phyloP scores from a whole-genome alignment of 208 protist species.

The Crithidia bombi region DNA sequence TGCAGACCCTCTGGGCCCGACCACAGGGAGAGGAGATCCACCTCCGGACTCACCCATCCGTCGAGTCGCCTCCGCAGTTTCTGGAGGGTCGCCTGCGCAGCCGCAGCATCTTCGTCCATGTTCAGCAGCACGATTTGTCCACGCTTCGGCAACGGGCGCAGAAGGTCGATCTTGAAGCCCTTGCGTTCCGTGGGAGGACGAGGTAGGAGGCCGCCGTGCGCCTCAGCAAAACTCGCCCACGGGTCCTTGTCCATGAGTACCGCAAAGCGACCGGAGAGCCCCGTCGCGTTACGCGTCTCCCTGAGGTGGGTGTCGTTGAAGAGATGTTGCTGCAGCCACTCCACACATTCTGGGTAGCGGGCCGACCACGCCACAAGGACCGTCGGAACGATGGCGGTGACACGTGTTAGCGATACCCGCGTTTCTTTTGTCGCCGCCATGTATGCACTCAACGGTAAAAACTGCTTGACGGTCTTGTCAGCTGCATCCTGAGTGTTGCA shows the following conservation, averaged over 20 bases:
- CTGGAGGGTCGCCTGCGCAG: slow-evolving; percentile 40
- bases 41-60: slow-evolving; percentile 71
- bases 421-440: slow-evolving; percentile 54
- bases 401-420: slow-evolving; percentile 57
- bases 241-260: slow-evolving; percentile 56
- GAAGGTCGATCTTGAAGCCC: slow-evolving; percentile 30
- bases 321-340: slow-evolving; percentile 64
- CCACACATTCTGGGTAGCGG: slow-evolving; percentile 55
- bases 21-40: slow-evolving; percentile 80
- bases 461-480: neutral
- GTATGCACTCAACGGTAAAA: slow-evolving; percentile 42
- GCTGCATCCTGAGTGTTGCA: neutral
- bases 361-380: slow-evolving; percentile 83
- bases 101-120: slow-evolving; percentile 61
- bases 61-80: slow-evolving; percentile 33
- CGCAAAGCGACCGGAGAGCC: slow-evolving; percentile 33
- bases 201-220: slow-evolving; percentile 48
- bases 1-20: slow-evolving; percentile 69
- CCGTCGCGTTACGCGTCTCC: slow-evolving; percentile 30
- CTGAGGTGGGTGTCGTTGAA: slow-evolving; percentile 54
- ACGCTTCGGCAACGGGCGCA: slow-evolving; percentile 54
- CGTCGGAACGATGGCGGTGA: slow-evolving; percentile 64
- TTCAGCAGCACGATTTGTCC: slow-evolving; percentile 86
- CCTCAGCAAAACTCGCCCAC: slow-evolving; percentile 61
- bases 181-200: slow-evolving; percentile 22